Conservation (phyloP, 2,329 filamentous ascomycete species). For the Davidsoniella eucalypti region DNA sequence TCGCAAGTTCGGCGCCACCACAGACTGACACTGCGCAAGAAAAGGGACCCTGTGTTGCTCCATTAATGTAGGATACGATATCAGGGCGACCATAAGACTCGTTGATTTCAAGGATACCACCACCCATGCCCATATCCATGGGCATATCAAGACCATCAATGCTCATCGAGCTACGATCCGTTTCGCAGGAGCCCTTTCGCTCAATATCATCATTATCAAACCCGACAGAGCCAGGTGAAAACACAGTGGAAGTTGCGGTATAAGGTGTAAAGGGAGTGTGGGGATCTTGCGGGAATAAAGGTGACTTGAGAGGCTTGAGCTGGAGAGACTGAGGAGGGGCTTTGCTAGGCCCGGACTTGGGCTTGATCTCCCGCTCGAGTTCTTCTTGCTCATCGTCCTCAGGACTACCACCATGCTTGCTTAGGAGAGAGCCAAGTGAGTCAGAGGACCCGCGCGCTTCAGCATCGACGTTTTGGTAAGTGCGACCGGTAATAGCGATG, state of each 20-base stretch:
- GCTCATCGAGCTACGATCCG: conserved; percentile 9
- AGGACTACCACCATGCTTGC: conserved; percentile 1
- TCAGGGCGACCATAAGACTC: conserved; percentile 11
- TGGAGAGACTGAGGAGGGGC: conserved; percentile 7
- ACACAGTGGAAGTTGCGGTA: conserved; percentile 11
- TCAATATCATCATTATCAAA: conserved; percentile 9
- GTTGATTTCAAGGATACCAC: background rate
- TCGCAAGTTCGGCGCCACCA: conserved; percentile 38
- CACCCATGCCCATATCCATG: background rate
- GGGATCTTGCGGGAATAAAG: background rate
- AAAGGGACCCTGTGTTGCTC: conserved; percentile 31
- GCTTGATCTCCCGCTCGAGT: conserved; percentile 6
- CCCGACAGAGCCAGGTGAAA: conserved; percentile 6
- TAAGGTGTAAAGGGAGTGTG: conserved; percentile 5
- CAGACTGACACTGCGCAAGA: conserved; percentile 38
- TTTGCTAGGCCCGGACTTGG: background rate
- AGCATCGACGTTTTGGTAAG: conserved; percentile 6
- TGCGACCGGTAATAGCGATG: conserved; percentile 8
- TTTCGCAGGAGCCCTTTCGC: conserved; percentile 4
- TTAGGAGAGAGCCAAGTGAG: conserved; percentile 7
- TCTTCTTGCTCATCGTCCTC: conserved; percentile 2
- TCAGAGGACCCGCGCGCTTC: conserved; percentile 3
- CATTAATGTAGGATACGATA: conserved; percentile 26
- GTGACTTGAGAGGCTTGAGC: conserved; percentile 7
- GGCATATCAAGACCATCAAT: conserved; percentile 6